Evolutionary conservation across 768 basidiomycete species (phyloP), one percentile per base, ranked within the genome.

Genomic region (Boletus vinaceobasis): DNA sequence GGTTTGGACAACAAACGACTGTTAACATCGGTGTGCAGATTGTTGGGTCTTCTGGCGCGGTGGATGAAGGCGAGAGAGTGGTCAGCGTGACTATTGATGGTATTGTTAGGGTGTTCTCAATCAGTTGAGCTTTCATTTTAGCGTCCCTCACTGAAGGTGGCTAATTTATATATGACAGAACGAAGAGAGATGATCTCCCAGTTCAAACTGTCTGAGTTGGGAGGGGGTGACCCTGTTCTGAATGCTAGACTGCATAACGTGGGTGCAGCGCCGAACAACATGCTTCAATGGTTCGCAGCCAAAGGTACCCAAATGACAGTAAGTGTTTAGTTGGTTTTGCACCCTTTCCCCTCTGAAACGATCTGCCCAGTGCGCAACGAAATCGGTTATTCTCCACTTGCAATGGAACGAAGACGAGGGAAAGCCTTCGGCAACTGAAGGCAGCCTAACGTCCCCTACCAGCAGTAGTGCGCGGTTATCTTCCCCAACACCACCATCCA

Each of bases 201-300:
- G 66, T 94, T 93, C 77, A 93, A 87, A 68, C 76, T 96, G 42
- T 83, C 85, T 3, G 90, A 93, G 55, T 72, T 96, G 42, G 88
- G 85, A 19, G 83, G 73, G 0, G 72, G 80, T 0, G 87, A 93
- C 68, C 85, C 87, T 17, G 74, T 81, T 23, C 64, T 90, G 61
- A 85, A 79, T 56, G 71, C 83, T 1, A 89, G 84, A 63, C 66
- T 95, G 52, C 81, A 83, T 61, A 84, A 90, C 60, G 86, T 95
- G 9, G 93, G 93, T 1, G 68, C 80, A 23, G 89, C 90, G 0
- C 84, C 90, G 29, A 88, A 93, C 63, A 92, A 91, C 67, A 91
- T 90, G 90, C 76, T 93, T 11, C 91, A 93, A 82, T 93, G 91
- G 91, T 93, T 94, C 66, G 91, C 91, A 7, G 90, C 92, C 1